A percentile compares a stretch with the other conserved stretches of the same genome.
These are phyloP conservation scores for Claviceps paspali DNA, from an alignment of 2,329 filamentous ascomycete genomes.

Conservation along the genomic window DNA sequence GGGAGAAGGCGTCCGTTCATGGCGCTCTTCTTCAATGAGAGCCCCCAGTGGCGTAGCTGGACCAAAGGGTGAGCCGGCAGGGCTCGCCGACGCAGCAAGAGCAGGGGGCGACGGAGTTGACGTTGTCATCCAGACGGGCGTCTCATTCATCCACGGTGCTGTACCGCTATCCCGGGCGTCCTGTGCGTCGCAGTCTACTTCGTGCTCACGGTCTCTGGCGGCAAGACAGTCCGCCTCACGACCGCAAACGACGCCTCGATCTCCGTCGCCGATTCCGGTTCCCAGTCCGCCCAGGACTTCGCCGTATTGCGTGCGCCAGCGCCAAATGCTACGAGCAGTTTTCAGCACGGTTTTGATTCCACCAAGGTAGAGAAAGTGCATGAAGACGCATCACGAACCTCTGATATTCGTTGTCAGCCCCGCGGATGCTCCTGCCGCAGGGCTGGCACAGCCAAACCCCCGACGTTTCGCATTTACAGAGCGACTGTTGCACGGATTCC, in stretches of 20 bases:
- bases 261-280: slow-evolving; percentile 75
- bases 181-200: slow-evolving; percentile 74
- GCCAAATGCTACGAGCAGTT: slow-evolving; percentile 49
- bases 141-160: slow-evolving; percentile 8
- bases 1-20: slow-evolving; percentile 29
- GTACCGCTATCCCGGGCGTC: slow-evolving; percentile 38
- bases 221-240: slow-evolving; percentile 64
- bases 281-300: slow-evolving; percentile 68
- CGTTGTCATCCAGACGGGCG: slow-evolving; percentile 10
- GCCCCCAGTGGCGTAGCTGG: slow-evolving; percentile 11
- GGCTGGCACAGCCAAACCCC: slow-evolving; percentile 75
- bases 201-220: slow-evolving; percentile 62
- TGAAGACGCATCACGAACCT: slow-evolving; percentile 23
- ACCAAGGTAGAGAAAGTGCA: not conserved
- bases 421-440: slow-evolving; percentile 59
- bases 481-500: slow-evolving; percentile 38
- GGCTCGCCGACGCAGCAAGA: slow-evolving; percentile 6
- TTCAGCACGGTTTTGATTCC: not conserved
- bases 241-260: slow-evolving; percentile 78
- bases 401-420: slow-evolving; percentile 42
- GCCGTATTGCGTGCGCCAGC: slow-evolving; percentile 75
- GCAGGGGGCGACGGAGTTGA: slow-evolving; percentile 8
- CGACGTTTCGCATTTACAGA: slow-evolving; percentile 37
- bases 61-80: slow-evolving; percentile 7
- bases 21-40: slow-evolving; percentile 17